Percentiles rank a stretch among this genome's conserved stretches.
Evolutionary conservation across 2,329 filamentous ascomycete species (phyloP).

Genomic region (Exophiala phaeomuriformis): DNA sequence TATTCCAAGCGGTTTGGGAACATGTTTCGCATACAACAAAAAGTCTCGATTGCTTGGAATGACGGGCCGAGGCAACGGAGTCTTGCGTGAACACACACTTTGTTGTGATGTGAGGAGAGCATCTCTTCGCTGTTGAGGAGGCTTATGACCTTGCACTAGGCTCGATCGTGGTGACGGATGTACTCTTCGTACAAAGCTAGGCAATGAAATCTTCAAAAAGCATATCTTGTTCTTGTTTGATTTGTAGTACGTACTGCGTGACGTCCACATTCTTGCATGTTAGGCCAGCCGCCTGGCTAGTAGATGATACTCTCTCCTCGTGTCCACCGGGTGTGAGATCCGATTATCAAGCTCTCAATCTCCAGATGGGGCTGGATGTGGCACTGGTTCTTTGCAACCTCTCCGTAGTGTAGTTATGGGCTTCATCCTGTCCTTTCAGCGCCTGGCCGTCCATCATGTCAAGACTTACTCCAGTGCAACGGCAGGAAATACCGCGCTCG

Average conservation of each 20-base stretch:
- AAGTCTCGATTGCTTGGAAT: conserved; percentile 28
- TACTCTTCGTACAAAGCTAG: conserved; percentile 23
- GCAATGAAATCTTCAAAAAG: conserved; percentile 23
- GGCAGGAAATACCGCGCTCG: too few species aligned
- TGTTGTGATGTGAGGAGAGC: conserved; percentile 25
- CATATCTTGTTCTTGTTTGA: conserved; percentile 6
- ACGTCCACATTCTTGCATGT: too few species aligned
- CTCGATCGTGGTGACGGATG: conserved; percentile 19
- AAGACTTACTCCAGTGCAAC: too few species aligned
- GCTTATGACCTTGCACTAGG: conserved; percentile 26
- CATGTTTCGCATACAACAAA: conserved; percentile 32
- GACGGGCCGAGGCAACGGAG: conserved; percentile 28
- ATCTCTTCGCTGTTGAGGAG: conserved; percentile 27
- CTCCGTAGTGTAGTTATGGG: too few species aligned
- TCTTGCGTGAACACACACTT: conserved; percentile 26
- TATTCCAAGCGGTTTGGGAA: not conserved
- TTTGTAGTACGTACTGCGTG: not conserved
- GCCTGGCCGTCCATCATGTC: too few species aligned
- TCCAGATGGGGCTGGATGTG: too few species aligned
- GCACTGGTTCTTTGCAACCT: too few species aligned
- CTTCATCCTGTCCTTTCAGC: too few species aligned
- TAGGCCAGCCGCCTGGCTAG: too few species aligned
- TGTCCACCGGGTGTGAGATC: too few species aligned
- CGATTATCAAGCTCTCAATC: too few species aligned
- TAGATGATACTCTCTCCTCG: too few species aligned